Evolutionary conservation across 768 basidiomycete species (phyloP).

Genomic region (Boletus coccyginus): DNA sequence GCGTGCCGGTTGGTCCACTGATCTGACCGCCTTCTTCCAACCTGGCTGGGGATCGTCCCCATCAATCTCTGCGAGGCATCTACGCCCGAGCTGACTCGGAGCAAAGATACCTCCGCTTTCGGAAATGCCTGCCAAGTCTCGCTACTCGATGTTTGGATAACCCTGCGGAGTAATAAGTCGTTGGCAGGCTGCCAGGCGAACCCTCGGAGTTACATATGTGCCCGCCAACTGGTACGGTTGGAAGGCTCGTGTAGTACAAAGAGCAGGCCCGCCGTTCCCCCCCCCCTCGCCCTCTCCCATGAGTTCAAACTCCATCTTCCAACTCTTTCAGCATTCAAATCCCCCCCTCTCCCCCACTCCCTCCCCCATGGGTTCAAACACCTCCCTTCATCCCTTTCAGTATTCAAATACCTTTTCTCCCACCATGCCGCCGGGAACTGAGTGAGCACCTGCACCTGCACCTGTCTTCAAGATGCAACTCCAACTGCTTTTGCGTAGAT

Average conservation of each 20-base stretch:
- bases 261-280: too few species aligned
- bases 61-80: not conserved
- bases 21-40: not conserved
- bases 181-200: too few species aligned
- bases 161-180: too few species aligned
- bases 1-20: not conserved
- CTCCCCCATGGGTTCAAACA: too few species aligned
- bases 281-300: not conserved
- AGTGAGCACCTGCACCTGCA: not conserved
- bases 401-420: too few species aligned
- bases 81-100: too few species aligned
- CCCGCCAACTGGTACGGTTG: conserved; percentile 9
- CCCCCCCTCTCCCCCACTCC: too few species aligned
- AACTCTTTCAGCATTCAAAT: not conserved
- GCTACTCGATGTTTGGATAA: not conserved
- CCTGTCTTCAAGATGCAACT: not conserved
- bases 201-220: not conserved
- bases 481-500: not conserved
- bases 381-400: too few species aligned
- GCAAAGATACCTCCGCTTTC: not conserved
- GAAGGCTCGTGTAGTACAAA: not conserved
- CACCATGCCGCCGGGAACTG: not conserved
- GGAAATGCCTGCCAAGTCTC: not conserved
- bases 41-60: not conserved
- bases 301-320: not conserved